Percentiles rank a stretch among this genome's conserved stretches.
These are phyloP conservation scores for Dinochytrium kinnereticum DNA, from an alignment of 371 early-diverging fungal genomes.

Conservation along the genomic window DNA sequence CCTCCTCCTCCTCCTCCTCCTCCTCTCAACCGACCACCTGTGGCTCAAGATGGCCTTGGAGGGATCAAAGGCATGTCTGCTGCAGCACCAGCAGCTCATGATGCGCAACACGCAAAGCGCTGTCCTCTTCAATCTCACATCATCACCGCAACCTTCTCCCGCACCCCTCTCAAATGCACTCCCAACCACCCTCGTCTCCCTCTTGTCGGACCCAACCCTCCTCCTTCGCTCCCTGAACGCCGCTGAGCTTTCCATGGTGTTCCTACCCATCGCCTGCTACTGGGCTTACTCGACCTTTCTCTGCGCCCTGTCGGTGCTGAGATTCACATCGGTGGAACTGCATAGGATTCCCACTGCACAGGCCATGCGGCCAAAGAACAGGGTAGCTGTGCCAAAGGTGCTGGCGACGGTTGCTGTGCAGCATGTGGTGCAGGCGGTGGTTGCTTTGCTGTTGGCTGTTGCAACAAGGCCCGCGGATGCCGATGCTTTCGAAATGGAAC, in stretches of 20 bases:
- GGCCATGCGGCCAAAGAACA: conserved; percentile 65
- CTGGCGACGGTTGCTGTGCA: conserved; percentile 41
- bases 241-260: conserved; percentile 38
- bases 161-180: background rate
- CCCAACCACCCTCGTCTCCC: background rate
- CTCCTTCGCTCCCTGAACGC: background rate
- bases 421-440: conserved; percentile 42
- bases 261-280: conserved; percentile 70
- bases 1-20: background rate
- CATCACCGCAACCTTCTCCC: background rate
- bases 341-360: conserved; percentile 73
- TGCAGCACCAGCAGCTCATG: background rate
- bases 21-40: too few species aligned
- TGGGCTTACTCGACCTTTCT: conserved; percentile 73
- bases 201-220: background rate
- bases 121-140: background rate
- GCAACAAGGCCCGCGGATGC: conserved; percentile 31
- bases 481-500: conserved; percentile 14
- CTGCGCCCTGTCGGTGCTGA: conserved; percentile 61
- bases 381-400: conserved; percentile 58
- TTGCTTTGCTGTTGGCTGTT: conserved; percentile 41
- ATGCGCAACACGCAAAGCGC: too few species aligned
- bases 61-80: background rate
- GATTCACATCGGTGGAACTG: conserved; percentile 70
- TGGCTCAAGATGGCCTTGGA: too few species aligned